Conservation (phyloP, 768 basidiomycete species). For the Phanerodontia chrysosporium region DNA sequence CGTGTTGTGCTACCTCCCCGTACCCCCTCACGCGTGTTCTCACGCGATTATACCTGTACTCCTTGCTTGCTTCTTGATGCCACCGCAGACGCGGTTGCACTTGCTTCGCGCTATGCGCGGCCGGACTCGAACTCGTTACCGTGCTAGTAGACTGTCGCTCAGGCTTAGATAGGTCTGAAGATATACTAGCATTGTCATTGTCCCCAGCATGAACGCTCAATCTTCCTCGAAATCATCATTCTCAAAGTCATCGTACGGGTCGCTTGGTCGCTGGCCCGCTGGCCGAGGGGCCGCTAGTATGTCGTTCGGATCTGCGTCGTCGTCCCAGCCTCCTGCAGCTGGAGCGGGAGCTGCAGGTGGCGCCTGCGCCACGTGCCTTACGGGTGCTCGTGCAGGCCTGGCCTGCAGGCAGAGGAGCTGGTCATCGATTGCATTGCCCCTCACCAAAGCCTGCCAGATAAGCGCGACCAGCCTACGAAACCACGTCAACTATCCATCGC, state of each 20-base stretch:
- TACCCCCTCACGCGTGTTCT: neutral
- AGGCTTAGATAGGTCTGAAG: neutral
- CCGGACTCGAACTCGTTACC: too few species aligned
- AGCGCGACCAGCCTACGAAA: conserved; percentile 20
- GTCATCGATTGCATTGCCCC: conserved; percentile 21
- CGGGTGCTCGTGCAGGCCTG: neutral
- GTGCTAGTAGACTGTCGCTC: too few species aligned
- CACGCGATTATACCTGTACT: neutral
- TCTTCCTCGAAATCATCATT: conserved; percentile 1
- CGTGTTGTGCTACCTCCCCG: neutral
- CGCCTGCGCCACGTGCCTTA: conserved; percentile 6
- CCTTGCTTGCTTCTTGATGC: too few species aligned
- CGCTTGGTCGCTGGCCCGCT: neutral
- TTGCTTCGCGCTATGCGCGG: neutral
- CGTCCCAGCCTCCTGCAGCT: neutral
- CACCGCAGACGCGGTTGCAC: too few species aligned
- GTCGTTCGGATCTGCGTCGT: conserved; percentile 15
- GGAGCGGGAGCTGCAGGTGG: neutral
- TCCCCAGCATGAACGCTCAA: neutral
- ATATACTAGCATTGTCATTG: neutral
- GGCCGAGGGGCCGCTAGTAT: neutral
- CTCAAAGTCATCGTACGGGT: conserved; percentile 8
- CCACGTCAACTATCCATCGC: too few species aligned
- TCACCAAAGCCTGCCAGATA: conserved; percentile 21
- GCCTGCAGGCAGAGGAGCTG: conserved; percentile 14